Conservation (phyloP, 306 rosid species). For the Trichosanthes truncata region DNA sequence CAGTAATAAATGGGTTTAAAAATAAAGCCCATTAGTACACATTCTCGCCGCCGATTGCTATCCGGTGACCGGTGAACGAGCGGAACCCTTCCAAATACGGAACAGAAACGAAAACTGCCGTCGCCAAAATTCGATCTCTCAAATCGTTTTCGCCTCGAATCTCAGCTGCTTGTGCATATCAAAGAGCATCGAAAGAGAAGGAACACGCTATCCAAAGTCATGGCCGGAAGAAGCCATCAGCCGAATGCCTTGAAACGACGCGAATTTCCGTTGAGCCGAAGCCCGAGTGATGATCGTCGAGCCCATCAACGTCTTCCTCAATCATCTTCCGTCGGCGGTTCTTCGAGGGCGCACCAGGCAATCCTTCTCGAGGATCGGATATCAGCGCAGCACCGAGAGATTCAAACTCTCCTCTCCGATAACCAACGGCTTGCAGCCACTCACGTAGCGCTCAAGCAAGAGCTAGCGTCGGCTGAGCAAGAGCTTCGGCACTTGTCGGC, state of each 20-base stretch:
- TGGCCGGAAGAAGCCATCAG: conserved; percentile 33
- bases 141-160: neutral
- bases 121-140: neutral
- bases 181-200: neutral
- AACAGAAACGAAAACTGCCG: neutral
- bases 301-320: conserved; percentile 22
- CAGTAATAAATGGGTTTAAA: neutral
- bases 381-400: conserved; percentile 51
- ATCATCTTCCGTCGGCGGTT: conserved; percentile 16
- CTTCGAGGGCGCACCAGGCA: conserved; percentile 20
- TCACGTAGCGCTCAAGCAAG: conserved; percentile 83
- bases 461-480: conserved; percentile 45
- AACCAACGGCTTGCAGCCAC: conserved; percentile 79
- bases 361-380: conserved; percentile 49
- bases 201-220: neutral
- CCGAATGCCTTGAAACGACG: conserved; percentile 7
- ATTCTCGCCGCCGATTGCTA: neutral
- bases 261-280: conserved; percentile 1
- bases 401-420: conserved; percentile 62
- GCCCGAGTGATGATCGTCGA: conserved; percentile 17
- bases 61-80: neutral
- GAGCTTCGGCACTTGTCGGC: conserved; percentile 51
- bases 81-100: conserved; percentile 10
- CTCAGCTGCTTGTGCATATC: neutral
- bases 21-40: neutral